Conservation (phyloP, 2,329 filamentous ascomycete species). For the Neonectria neomacrospora region DNA sequence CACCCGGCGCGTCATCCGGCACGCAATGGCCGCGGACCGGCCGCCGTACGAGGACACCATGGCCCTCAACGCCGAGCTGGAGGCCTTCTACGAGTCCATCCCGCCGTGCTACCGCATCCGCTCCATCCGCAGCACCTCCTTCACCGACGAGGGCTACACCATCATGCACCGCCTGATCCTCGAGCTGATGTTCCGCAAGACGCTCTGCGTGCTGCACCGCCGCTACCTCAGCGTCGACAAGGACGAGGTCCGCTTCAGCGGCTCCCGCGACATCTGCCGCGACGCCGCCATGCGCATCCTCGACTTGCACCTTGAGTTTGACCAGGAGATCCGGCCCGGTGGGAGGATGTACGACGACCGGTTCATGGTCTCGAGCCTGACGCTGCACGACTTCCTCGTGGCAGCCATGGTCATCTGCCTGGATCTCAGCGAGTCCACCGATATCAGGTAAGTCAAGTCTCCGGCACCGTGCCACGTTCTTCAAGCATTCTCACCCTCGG, state of each 20-base stretch:
- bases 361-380: constrained; percentile 64
- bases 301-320: constrained; percentile 59
- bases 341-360: constrained; percentile 63
- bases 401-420: constrained; percentile 70
- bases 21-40: constrained; percentile 52
- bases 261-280: constrained; percentile 56
- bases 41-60: constrained; percentile 50
- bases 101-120: constrained; percentile 55
- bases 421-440: constrained; percentile 55
- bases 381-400: constrained; percentile 67
- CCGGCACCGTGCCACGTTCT: not conserved
- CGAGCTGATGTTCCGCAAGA: constrained; percentile 60
- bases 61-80: constrained; percentile 54
- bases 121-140: constrained; percentile 55
- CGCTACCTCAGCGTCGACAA: constrained; percentile 56
- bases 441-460: constrained; percentile 48
- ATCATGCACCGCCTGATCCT: constrained; percentile 62
- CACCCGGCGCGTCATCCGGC: constrained; percentile 56
- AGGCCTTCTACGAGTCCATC: constrained; percentile 49
- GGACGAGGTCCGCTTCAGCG: constrained; percentile 50
- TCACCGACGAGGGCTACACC: constrained; percentile 56
- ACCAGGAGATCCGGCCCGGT: constrained; percentile 57
- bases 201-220: constrained; percentile 62
- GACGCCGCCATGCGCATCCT: constrained; percentile 58
- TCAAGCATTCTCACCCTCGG: not conserved